Base-by-base conservation (phyloP, 176 grass and related monocot genomes). In the Oryza longistaminata region DNA sequence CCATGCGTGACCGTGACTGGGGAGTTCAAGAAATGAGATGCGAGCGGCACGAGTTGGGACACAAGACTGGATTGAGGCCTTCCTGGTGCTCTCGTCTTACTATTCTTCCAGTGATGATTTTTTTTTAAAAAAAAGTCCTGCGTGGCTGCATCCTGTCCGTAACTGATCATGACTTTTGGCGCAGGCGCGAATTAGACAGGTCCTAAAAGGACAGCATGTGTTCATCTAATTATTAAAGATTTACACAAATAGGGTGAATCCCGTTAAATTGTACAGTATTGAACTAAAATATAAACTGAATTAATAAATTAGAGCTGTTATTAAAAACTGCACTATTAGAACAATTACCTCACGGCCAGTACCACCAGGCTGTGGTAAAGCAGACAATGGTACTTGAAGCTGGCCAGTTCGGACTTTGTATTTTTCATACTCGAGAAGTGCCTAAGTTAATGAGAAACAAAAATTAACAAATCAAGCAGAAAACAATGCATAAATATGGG, bases 371-470 rank as follows among this genome's bases (percentile, higher is more conserved):
- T 86, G 91, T 77, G 87, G 75, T 87, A 94, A 34, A 46, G 82
- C 69, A 77, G 97, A 83, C 5, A 81, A 64, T 65, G 92, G 86
- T 78, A 96, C 73, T 90, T 94, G 92, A 84, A 99, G 90, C 75
- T 99, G 90, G 25, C 97, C 93, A n/a, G 84, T 96, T 68, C 65
- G 92, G 44, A 99, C 92, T 91, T 96, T 99, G 83, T 99, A 64
- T 77, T 94, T 99, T 89, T 99, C 97, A 45, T 96, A 99, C 62
- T 96, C 93, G 79, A 99, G 92, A 78, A 99, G 90, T 50, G 97
- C 93, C 97, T 99, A 68, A 16, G 85, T 82, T 67, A 22, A 68
- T 90, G 80, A 83, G 81, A 80, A 89, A 70, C 55, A 76, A 25
- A 9, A 75, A 42, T 90, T 65, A 83, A 70, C 77, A 82, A 35